These are phyloP conservation scores for Naganishia vishniacii DNA, from an alignment of 768 basidiomycete genomes.

Conservation along the genomic window DNA sequence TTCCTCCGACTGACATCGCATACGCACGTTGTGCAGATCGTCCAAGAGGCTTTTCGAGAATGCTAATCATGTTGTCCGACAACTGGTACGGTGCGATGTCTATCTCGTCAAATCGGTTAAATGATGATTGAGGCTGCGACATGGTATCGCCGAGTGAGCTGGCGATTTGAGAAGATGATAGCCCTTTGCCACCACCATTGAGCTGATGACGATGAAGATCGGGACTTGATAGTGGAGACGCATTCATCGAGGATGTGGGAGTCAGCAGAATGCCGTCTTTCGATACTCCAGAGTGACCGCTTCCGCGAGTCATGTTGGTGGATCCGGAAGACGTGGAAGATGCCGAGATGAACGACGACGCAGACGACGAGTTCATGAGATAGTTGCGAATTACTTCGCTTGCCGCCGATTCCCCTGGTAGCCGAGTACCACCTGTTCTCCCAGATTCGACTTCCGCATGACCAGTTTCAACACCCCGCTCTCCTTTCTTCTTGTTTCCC, in stretches of 20 bases:
- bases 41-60: conserved; percentile 24
- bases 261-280: not conserved
- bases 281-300: not conserved
- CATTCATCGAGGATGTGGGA: conserved; percentile 3
- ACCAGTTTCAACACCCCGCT: not conserved
- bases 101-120: conserved; percentile 17
- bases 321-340: conserved; percentile 1
- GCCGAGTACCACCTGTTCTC: not conserved
- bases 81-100: conserved; percentile 11
- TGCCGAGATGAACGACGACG: conserved; percentile 15
- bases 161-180: not conserved
- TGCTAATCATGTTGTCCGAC: conserved; percentile 20
- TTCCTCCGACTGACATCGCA: not conserved
- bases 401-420: not conserved
- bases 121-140: conserved; percentile 5
- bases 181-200: not conserved
- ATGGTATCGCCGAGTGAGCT: not conserved
- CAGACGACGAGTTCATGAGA: conserved; percentile 3
- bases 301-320: not conserved
- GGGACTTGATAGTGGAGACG: conserved; percentile 1
- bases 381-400: conserved; percentile 7
- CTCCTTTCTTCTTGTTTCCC: conserved; percentile 13
- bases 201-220: not conserved
- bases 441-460: not conserved
- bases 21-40: conserved; percentile 6